A percentile compares a stretch with the other conserved stretches of the same genome.
Conservation (phyloP, 306 rosid genomes). For the Prunus campanulata region DNA sequence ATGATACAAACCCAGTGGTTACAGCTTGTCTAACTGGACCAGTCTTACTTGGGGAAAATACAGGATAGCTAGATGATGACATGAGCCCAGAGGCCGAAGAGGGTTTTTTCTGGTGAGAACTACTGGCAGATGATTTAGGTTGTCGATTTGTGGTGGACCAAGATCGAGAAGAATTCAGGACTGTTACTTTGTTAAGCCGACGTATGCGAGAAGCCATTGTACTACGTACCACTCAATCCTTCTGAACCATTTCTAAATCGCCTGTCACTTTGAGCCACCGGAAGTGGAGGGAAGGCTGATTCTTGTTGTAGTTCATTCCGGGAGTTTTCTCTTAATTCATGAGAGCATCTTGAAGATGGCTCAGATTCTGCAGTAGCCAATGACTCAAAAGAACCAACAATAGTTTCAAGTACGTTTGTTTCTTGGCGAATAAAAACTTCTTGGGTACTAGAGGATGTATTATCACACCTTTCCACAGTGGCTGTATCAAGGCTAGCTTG, state of each 20-base stretch:
- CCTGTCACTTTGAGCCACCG: conserved; percentile 45
- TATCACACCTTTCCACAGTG: conserved; percentile 39
- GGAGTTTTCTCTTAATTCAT: conserved; percentile 66
- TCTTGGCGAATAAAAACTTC: conserved; percentile 37
- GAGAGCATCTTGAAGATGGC: conserved; percentile 60
- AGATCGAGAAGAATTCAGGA: conserved; percentile 58
- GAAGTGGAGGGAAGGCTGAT: conserved; percentile 89
- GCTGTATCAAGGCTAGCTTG: conserved; percentile 79
- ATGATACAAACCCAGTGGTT: conserved; percentile 1
- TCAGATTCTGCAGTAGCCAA: conserved; percentile 54
- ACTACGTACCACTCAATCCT: conserved; percentile 41
- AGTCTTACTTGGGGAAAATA: conserved; percentile 3
- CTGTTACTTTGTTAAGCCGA: conserved; percentile 47
- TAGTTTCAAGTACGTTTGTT: conserved; percentile 41
- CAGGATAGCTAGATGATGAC: conserved; percentile 17
- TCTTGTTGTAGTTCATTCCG: conserved; percentile 44
- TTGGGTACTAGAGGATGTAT: conserved; percentile 41
- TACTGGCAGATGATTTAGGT: conserved; percentile 40
- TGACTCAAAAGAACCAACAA: conserved; percentile 60
- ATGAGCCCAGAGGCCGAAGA: conserved; percentile 18
- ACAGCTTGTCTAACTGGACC: conserved; percentile 3
- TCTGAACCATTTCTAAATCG: conserved; percentile 51
- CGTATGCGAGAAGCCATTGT: conserved; percentile 88
- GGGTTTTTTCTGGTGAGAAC: conserved; percentile 17
- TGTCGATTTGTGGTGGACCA: conserved; percentile 70